Evolutionary conservation across 23 red algal species (phyloP), one percentile per base, ranked within the genome.

Genomic region (Gracilaria vermiculophylla): DNA sequence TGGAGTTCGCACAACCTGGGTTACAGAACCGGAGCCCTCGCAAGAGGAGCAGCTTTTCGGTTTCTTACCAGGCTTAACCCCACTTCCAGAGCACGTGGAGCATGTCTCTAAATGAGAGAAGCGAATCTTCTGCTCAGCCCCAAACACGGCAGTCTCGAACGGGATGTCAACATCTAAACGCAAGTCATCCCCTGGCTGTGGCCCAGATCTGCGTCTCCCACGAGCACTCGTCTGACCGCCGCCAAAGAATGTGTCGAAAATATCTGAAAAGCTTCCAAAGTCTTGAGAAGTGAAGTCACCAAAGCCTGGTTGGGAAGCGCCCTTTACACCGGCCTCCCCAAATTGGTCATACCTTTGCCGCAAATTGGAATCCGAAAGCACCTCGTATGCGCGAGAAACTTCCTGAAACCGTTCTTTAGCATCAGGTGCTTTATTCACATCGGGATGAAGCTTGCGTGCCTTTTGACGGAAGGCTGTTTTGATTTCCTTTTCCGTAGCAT

Each of bases 171-270:
- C 90, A 87, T 95, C 97, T 36, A 99, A 25, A 40, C 97, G 92
- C 43, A 99, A 65, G 76, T 99, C 92, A 78, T 99, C 97, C 12
- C 97, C 97, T 20, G 84, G 80, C 78, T 95, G 89, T 14, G 97
- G 97, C 8, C 97, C 97, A 54, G 43, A 76, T 23, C 93, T 67
- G 17, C 86, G 76, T 33, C 90, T 77, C 32, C 39, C 35, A 25
- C 88, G 82, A 15, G 82, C 71, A 23, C 95, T 78, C 5, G 48
- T 43, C 20, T 56, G 61, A 7, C 70, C 82, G 25, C 62, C 96
- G 12, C 93, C 85, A 81, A 99, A 99, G 83, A 99, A 99, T 11
- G 92, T 92, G 49, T 99, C 97, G 74, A 99, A 99, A 42, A 99
- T 94, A 81, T 99, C 97, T 42, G 82, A 80, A 53, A 99, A 90